Evolutionary conservation across 2,329 filamentous ascomycete species (phyloP), one percentile per base, ranked within the genome.

Genomic region (Fusarium azukiicola): DNA sequence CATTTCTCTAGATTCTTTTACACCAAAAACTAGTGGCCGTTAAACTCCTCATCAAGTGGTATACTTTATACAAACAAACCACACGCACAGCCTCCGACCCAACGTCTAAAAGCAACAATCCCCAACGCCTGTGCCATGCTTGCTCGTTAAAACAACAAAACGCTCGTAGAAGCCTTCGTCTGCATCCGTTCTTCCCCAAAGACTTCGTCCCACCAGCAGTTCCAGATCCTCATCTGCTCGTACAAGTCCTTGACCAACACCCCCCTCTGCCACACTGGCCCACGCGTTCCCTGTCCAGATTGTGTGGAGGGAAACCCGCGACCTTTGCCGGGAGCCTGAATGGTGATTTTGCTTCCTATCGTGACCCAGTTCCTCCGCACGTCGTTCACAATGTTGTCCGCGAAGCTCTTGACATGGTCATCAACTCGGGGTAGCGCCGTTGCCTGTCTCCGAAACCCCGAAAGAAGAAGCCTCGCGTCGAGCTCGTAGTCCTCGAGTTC

Each of bases 301-400:
- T 89, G 87, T 23, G 86, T 87, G 36, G 80, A 81, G 8, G 81
- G 73, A 11, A 84, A 81, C 16, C 81, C 84, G 17, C 80, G 81
- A 13, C 78, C 80, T 68, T 84, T 86, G 5, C 84, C 85, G 8
- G 88, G 87, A 6, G 85, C 86, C 71, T 85, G 88, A 36, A 90
- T 85, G 0, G 84, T 87, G 16, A 91, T 86, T 6, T 74, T 83
- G 4, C 82, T 79, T 6, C 79, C 82, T 6, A 83, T 82, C 2
- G 84, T 80, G 12, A 86, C 73, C 91, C 91, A 92, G 54, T 88
- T 90, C 58, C 85, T 87, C 7, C 84, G 83, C 16, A 92, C 87
- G 54, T 92, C 90, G 13, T 86, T 84, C 9, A 87, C 71, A 49
- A 92, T 90, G 66, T 87, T 87, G 21, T 86, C 85, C 11, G 85